These are phyloP conservation scores for Sporothrix brasiliensis DNA, from an alignment of 2,329 filamentous ascomycete species.

Conservation along the genomic window DNA sequence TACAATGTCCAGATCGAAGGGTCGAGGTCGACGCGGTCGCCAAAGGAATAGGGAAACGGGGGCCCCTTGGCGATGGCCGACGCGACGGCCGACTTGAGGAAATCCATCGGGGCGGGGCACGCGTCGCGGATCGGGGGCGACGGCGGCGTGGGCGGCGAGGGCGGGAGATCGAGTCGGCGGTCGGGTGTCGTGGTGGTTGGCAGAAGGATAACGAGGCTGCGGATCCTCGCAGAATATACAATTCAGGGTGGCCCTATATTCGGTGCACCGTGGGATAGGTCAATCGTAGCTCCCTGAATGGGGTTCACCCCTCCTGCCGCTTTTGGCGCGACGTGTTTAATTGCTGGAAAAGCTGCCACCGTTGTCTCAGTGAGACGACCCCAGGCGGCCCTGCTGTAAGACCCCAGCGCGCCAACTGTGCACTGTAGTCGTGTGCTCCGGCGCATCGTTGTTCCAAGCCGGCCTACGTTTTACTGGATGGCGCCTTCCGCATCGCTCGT, in stretches of 20 bases:
- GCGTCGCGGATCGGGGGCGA: slow-evolving; percentile 53
- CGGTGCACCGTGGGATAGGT: not conserved
- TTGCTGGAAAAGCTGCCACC: not conserved
- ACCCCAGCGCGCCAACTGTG: not conserved
- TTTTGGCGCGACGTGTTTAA: slow-evolving; percentile 33
- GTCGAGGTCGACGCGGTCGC: slow-evolving; percentile 88
- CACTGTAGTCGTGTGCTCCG: not conserved
- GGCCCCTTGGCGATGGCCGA: slow-evolving; percentile 95
- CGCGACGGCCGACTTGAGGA: slow-evolving; percentile 94
- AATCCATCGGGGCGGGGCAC: slow-evolving; percentile 74
- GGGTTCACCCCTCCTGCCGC: slow-evolving; percentile 32
- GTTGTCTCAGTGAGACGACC: not conserved
- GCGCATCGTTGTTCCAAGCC: slow-evolving; percentile 31
- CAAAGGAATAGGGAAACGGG: slow-evolving; percentile 88
- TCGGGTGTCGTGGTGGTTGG: not conserved
- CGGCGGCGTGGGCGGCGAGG: not conserved
- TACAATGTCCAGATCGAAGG: slow-evolving; percentile 95
- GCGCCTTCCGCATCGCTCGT: not conserved
- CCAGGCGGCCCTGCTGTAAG: not conserved
- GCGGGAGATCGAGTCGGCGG: not conserved
- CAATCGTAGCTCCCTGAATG: slow-evolving; percentile 1
- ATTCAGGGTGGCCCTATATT: not conserved
- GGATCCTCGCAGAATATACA: not conserved
- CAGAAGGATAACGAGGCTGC: not conserved
- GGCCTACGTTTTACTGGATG: not conserved